Base-by-base conservation (phyloP, 164 flowering plant species). In the Nymphaea colorata region DNA sequence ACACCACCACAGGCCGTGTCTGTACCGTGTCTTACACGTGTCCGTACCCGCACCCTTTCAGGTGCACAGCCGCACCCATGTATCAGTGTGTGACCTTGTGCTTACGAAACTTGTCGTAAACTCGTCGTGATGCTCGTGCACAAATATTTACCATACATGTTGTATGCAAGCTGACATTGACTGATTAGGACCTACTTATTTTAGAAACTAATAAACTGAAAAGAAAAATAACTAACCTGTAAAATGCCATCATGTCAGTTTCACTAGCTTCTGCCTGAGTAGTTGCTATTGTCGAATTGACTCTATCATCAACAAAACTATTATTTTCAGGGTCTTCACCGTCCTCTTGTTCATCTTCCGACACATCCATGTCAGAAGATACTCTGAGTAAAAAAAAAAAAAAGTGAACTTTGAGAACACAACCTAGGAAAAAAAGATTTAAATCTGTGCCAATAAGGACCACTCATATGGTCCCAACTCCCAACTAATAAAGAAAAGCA, bases 291-390 rank as follows among this genome's bases (percentile, higher is more conserved):
- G 88, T 80, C 61, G 83, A 75, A 72, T 78, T 78, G 59, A 74
- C 67, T 71, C 83, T 73, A 71, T 93, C 96, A 79, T 93, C 96
- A 64, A 93, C 89, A 81, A 93, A 93, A 78, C 96, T 90, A 71
- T 82, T 85, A 67, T 83, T 89, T 72, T 66, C 81, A 53, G 90
- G 78, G 66, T 77, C 68, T 25, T 74, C 67, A 25, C 72, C 81
- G 44, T 59, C 75, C 47, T 79, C 87, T 65, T 79, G 86, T 79
- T 81, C 86, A 74, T 90, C 94, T 16, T 72, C 86, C 44, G 94
- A 87, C 61, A 77, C 79, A 69, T 77, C 79, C 67, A 75, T 81
- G 63, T 85, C 93, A 43, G 86, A 73, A 71, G 98, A 93, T 59
- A 90, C 96, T 82, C 98, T 93, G 83, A 66, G 15, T 0, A 2